A percentile compares a stretch with the other conserved stretches of the same genome.
These are phyloP conservation scores for Cucurbitaria berberidis DNA, from an alignment of 2,329 filamentous ascomycete species.

Conservation along the genomic window DNA sequence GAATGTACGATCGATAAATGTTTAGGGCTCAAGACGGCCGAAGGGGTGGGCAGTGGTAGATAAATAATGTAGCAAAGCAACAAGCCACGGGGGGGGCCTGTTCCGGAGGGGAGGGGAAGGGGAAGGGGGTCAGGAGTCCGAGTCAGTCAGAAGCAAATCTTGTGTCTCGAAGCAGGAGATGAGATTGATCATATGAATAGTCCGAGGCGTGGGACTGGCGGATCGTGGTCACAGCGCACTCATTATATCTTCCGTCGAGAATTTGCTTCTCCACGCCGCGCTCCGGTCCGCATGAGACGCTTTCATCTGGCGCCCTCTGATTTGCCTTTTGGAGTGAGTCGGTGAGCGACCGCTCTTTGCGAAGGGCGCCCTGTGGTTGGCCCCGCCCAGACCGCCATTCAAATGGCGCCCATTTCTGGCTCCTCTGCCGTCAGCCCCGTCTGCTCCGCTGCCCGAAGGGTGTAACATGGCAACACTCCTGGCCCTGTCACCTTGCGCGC, in stretches of 20 bases:
- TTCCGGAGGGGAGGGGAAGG: too few relatives aligned
- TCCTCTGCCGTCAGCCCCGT: constrained; percentile 29
- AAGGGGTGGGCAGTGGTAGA: constrained; percentile 12
- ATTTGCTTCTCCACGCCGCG: constrained; percentile 31
- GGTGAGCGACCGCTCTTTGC: constrained; percentile 43
- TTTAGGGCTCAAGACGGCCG: constrained; percentile 14
- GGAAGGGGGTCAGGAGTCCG: constrained; percentile 45
- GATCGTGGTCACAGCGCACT: constrained; percentile 32
- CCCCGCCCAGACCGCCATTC: constrained; percentile 23
- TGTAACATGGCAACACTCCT: constrained; percentile 18
- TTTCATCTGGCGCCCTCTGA: constrained; percentile 30
- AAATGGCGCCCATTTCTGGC: constrained; percentile 27
- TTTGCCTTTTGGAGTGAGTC: constrained; percentile 34
- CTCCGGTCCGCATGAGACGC: constrained; percentile 34
- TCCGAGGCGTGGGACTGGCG: constrained; percentile 40
- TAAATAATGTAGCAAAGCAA: too few relatives aligned
- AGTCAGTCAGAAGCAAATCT: constrained; percentile 46
- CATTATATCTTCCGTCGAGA: constrained; percentile 40
- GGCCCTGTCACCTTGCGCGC: constrained; percentile 26
- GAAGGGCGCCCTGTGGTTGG: constrained; percentile 30
- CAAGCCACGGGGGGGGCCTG: constrained; percentile 9
- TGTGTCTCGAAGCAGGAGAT: constrained; percentile 40
- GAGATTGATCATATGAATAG: constrained; percentile 34
- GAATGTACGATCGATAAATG: constrained; percentile 12
- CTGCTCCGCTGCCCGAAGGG: constrained; percentile 20